These are phyloP conservation scores for Phytophthora quininea DNA, from an alignment of 352 stramenopile species.

Conservation along the genomic window DNA sequence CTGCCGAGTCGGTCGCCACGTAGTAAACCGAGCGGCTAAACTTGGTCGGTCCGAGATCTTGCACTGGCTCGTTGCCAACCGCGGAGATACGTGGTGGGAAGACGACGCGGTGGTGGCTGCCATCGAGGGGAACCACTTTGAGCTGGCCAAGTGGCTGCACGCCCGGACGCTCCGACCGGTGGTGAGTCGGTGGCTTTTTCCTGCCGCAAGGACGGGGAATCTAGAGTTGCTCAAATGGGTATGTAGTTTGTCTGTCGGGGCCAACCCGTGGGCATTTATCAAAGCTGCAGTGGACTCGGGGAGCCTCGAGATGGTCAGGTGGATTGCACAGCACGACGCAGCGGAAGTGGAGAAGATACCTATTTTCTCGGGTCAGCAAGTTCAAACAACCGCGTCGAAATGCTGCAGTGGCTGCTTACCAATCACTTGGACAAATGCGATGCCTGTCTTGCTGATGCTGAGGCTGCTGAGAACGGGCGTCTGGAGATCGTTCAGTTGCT, in stretches of 20 bases:
- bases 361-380: too few species aligned
- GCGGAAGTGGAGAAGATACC: too few species aligned
- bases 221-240: constrained; percentile 2
- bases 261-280: background rate
- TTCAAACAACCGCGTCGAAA: too few species aligned
- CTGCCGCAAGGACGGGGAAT: background rate
- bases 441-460: background rate
- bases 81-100: background rate
- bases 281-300: background rate
- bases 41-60: background rate
- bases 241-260: background rate
- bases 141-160: background rate
- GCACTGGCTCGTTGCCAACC: background rate
- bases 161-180: background rate
- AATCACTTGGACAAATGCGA: background rate
- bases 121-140: constrained; percentile 1
- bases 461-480: background rate
- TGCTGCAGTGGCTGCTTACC: too few species aligned
- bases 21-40: background rate
- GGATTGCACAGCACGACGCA: background rate
- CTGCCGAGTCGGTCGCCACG: background rate
- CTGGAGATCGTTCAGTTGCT: background rate
- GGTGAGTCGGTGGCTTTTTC: background rate
- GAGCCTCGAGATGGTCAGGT: constrained; percentile 1
- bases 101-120: background rate